Conservation (phyloP, 208 protist species). For the Acanthamoeba royreba region DNA sequence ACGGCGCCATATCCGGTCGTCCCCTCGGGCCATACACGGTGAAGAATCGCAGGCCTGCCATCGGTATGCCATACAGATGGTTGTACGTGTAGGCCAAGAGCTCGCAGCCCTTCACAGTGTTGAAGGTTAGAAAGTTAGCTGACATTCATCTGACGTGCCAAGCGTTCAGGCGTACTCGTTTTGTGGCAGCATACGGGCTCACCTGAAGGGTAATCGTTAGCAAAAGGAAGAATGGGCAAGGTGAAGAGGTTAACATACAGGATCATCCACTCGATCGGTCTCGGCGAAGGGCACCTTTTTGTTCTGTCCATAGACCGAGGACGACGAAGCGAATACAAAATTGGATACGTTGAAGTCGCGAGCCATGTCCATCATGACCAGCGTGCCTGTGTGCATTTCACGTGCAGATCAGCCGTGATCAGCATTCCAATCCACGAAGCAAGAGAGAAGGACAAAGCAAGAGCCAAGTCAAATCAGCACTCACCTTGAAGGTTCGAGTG, state of each 20-base stretch:
- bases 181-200: slow-evolving; percentile 44
- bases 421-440: not conserved
- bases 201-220: slow-evolving; percentile 5
- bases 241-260: not conserved
- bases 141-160: too few relatives aligned
- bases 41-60: slow-evolving; percentile 42
- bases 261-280: slow-evolving; percentile 24
- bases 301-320: slow-evolving; percentile 41
- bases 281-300: slow-evolving; percentile 41
- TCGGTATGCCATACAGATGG: slow-evolving; percentile 40
- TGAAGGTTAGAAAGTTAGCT: too few relatives aligned
- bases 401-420: not conserved
- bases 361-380: slow-evolving; percentile 53
- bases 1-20: slow-evolving; percentile 45
- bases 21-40: slow-evolving; percentile 41
- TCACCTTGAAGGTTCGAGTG: slow-evolving; percentile 51
- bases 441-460: not conserved
- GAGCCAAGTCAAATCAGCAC: too few relatives aligned
- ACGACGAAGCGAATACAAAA: slow-evolving; percentile 44
- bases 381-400: not conserved
- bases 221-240: too few relatives aligned
- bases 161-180: too few relatives aligned
- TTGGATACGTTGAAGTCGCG: slow-evolving; percentile 30
- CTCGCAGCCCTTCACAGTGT: slow-evolving; percentile 4
- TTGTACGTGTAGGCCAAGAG: slow-evolving; percentile 44